Evolutionary conservation across 129 eudicot species (phyloP), one percentile per base, ranked within the genome.

Genomic region (Dittrichia graveolens): DNA sequence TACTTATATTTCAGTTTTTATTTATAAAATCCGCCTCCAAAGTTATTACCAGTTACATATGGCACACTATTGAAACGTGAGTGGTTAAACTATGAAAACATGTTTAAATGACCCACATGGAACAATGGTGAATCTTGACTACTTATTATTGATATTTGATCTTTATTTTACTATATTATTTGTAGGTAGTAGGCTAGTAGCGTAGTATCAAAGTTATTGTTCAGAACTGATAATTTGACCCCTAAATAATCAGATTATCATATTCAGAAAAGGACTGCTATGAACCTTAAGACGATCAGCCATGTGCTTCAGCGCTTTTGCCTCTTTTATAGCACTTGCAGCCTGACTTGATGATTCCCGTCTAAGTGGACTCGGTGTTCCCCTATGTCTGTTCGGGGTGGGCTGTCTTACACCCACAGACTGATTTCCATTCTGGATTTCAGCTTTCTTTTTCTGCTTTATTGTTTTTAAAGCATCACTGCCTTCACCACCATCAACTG

Each of bases 211-310:
- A 37, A 31, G 5, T 59, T 59, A 3, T 13, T 59, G 35, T 43
- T 10, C 5, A 59, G 13, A 59, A 37, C 41, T 59, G 65, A 59
- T 35, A 12, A 59, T 59, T 24, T 59, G 35, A 59, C 44, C 35
- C 44, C 65, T 59, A 59, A 37, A 59, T 10, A 37, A 59, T 59
- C 43, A 37, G 11, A 59, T 35, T 11, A 64, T 64, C 39, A 42
- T 42, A 64, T 15, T 50, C 50, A 16, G 15, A 14, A 15, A 63
- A 16, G 11, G n/a, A 61, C 41, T 42, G 37, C 49, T 61, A 54
- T 3, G 62, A 74, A 95, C 99, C 99, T 95, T 95, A 63, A 79
- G 89, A 64, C 99, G 99, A 77, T 95, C 99, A 67, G 99, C 99
- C 76, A 91, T 82, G 84, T 91, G 99, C 68, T 95, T 95, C 53